Evolutionary conservation across 352 stramenopile species (phyloP).

Genomic region (Pythium graminicola): DNA sequence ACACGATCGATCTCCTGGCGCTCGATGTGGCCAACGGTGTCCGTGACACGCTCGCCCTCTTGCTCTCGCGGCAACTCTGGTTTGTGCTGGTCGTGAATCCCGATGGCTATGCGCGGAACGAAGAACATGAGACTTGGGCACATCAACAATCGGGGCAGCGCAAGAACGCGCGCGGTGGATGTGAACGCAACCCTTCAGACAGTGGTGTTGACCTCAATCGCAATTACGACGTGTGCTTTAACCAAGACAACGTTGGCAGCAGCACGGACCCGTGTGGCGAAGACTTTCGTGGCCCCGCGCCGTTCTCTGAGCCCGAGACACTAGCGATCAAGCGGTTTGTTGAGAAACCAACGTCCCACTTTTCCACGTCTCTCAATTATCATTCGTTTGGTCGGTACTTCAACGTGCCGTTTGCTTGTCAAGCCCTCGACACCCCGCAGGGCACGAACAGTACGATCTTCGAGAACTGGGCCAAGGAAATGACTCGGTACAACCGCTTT

Average conservation of each 20-base stretch:
- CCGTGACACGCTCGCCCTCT: conserved; percentile 39
- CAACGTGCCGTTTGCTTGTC: conserved; percentile 79
- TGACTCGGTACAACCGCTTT: conserved; percentile 73
- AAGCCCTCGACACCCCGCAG: conserved; percentile 41
- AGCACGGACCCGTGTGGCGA: conserved; percentile 61
- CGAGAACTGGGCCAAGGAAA: conserved; percentile 47
- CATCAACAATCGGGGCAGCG: conserved; percentile 42
- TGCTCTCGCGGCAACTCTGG: conserved; percentile 71
- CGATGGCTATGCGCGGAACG: conserved; percentile 75
- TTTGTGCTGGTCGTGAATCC: conserved; percentile 82
- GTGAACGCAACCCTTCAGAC: conserved; percentile 21
- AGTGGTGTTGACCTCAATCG: conserved; percentile 75
- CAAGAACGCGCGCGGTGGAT: conserved; percentile 48
- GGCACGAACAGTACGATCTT: conserved; percentile 37
- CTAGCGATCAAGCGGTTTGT: conserved; percentile 65
- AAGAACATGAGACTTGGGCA: conserved; percentile 51
- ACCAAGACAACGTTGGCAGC: conserved; percentile 50
- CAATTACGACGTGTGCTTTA: conserved; percentile 82
- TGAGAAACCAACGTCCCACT: conserved; percentile 38
- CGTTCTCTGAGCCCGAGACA: conserved; percentile 82
- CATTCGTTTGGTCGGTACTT: conserved; percentile 81
- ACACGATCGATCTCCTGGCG: conserved; percentile 73
- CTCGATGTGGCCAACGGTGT: conserved; percentile 53
- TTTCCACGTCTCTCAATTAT: conserved; percentile 71
- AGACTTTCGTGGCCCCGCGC: conserved; percentile 54